Conservation (phyloP, 164 flowering plant genomes). For the Berberis vulgaris region DNA sequence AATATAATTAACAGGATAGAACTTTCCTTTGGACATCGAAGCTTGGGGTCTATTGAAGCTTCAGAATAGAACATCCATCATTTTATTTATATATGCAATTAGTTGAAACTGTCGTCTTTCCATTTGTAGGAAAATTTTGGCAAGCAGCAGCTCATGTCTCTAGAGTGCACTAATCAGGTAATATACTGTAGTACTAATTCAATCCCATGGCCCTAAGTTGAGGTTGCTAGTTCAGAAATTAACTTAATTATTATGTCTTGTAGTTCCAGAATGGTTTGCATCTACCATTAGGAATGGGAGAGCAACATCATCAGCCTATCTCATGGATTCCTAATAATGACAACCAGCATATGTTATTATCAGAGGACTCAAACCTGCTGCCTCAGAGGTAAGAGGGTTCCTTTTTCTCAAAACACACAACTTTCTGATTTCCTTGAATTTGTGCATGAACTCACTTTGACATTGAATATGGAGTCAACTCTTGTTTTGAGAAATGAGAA, state of each 20-base stretch:
- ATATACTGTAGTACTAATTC: no score
- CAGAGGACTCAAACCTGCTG: conserved; percentile 37
- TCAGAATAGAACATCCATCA: no score
- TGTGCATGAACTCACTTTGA: background rate
- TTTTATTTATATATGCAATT: no score
- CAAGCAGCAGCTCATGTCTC: conserved; percentile 34
- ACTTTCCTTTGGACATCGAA: no score
- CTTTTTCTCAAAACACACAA: background rate
- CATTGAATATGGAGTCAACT: no score
- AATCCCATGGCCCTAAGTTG: no score
- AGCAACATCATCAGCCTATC: conserved; percentile 41
- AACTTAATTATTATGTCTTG: background rate
- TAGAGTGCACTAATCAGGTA: conserved; percentile 50
- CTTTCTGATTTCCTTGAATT: background rate
- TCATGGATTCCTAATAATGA: conserved; percentile 54
- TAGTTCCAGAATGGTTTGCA: conserved; percentile 60
- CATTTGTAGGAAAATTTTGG: conserved; percentile 33
- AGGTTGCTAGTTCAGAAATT: no score
- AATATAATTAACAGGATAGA: no score
- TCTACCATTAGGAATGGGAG: conserved; percentile 38
- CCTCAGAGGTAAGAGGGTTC: conserved; percentile 39
- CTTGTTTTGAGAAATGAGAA: no score
- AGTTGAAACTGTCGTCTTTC: background rate
- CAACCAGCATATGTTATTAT: conserved; percentile 38
- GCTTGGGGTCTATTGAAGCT: no score